Evolutionary conservation across 164 flowering plant genomes (phyloP).

Genomic region (Cinnamomum chago): DNA sequence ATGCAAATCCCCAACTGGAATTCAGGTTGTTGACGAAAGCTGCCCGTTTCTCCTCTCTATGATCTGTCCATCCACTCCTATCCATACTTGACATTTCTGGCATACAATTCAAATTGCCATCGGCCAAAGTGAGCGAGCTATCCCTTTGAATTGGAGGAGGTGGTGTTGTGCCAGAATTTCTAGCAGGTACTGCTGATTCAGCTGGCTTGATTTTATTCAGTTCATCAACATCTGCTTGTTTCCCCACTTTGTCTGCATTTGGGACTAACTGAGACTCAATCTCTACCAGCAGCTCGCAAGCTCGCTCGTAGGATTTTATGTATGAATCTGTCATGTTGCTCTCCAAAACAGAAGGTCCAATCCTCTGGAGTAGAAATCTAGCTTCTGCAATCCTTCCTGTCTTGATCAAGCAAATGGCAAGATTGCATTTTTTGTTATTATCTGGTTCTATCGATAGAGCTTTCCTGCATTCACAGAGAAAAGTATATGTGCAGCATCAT

Average conservation of each 20-base stretch:
- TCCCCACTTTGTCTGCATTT: neutral
- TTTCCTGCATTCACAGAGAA: conserved; percentile 43
- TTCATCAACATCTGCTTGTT: too few species aligned
- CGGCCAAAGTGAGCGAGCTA: too few species aligned
- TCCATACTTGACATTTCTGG: neutral
- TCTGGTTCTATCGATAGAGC: conserved; percentile 67
- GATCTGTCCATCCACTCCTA: neutral
- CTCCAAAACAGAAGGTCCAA: conserved; percentile 30
- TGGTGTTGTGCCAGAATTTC: too few species aligned
- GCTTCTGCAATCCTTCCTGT: conserved; percentile 61
- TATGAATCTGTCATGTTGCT: conserved; percentile 44
- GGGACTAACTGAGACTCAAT: conserved; percentile 31
- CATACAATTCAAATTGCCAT: conserved; percentile 1
- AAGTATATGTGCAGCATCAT: neutral
- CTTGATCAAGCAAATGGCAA: conserved; percentile 80
- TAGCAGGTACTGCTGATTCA: too few species aligned
- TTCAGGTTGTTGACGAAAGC: neutral
- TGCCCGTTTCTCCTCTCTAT: neutral
- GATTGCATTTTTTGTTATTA: conserved; percentile 84
- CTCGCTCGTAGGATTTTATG: conserved; percentile 70
- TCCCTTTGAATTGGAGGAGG: too few species aligned
- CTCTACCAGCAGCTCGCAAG: conserved; percentile 45
- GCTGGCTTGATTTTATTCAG: too few species aligned
- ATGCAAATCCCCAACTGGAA: neutral
- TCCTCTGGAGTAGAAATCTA: conserved; percentile 43